Base-by-base conservation (phyloP, 2,329 filamentous ascomycete genomes). In the Aspergillus japonicus region DNA sequence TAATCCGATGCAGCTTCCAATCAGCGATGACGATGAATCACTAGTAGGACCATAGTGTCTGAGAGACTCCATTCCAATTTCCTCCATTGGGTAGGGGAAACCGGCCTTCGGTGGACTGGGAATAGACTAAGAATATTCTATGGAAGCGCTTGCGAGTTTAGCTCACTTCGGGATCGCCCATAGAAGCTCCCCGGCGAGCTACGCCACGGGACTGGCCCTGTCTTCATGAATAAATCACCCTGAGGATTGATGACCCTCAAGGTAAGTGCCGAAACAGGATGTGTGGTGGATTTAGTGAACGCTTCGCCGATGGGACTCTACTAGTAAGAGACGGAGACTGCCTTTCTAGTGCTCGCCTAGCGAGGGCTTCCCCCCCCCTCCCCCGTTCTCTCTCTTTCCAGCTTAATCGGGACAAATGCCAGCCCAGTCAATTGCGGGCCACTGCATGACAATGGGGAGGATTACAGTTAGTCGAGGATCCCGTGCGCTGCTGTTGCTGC, bases 41-140 rank as follows among this genome's bases (percentile, higher is more conserved):
- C 49, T 54, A 55, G 57, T 33, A 47, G 31, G 44, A 47, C 57
- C 50, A 48, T 60, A 48, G 60, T 51, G 54, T 47, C 58, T 57
- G 50, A 33, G 44, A 51, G 50, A 19, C 51, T 50, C 51, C 57
- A 58, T 48, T 47, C 39, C 50, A 50, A 47, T 53, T 54, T 53
- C 35, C 48, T 50, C 51, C 33, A 50, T 35, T 42, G 49, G 26
- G 19, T 24, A 29, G 50, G 39, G 11, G 24, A 16, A 48, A 56
- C 50, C 53, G 23, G 21, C n/a, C 42, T 24, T 47, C 10, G n/a
- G 52, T 54, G 52, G 52, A 54, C 39, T 58, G 58, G 58, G 52
- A 65, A 64, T 42, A 51, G 57, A 60, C 63, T 65, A 65, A 65
- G 63, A 64, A 65, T 64, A 57, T 65, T 65, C 63, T 56, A 65